Percentiles rank a stretch among this genome's conserved stretches.
Conservation (phyloP, 768 basidiomycete genomes). For the Mrakia gelida region DNA sequence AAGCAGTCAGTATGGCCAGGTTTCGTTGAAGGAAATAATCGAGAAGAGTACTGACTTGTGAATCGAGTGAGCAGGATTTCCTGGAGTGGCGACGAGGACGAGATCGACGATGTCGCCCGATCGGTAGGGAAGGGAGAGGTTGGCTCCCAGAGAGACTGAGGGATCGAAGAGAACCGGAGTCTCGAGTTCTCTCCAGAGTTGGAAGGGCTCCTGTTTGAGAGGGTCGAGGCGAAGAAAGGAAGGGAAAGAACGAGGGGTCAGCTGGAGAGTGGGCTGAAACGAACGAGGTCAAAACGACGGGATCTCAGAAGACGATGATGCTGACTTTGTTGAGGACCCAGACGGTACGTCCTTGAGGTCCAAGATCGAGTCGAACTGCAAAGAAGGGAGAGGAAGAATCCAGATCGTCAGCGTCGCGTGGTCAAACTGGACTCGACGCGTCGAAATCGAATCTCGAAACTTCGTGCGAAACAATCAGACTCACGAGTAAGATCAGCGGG, state of each 20-base stretch:
- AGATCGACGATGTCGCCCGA: not conserved
- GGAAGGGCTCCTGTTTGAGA: not conserved
- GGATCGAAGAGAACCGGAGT: not conserved
- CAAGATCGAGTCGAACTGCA: not conserved
- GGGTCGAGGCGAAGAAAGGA: not conserved
- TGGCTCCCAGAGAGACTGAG: not conserved
- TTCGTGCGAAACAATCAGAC: not conserved
- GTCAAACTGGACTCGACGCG: no score
- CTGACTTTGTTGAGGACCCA: not conserved
- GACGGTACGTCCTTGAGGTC: not conserved
- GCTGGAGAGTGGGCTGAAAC: not conserved
- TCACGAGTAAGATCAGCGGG: not conserved
- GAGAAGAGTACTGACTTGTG: constrained; percentile 1
- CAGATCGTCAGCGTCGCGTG: no score
- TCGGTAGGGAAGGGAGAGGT: not conserved
- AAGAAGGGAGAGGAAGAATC: no score
- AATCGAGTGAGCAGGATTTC: not conserved
- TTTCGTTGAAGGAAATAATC: no score
- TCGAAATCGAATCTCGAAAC: no score
- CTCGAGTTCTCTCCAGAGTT: not conserved
- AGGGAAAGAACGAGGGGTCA: not conserved
- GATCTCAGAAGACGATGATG: not conserved
- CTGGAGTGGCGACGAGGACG: not conserved
- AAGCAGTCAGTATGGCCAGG: no score
- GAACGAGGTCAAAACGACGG: not conserved